These are phyloP conservation scores for Mycena latifolia DNA, from an alignment of 768 basidiomycete genomes.

Conservation along the genomic window DNA sequence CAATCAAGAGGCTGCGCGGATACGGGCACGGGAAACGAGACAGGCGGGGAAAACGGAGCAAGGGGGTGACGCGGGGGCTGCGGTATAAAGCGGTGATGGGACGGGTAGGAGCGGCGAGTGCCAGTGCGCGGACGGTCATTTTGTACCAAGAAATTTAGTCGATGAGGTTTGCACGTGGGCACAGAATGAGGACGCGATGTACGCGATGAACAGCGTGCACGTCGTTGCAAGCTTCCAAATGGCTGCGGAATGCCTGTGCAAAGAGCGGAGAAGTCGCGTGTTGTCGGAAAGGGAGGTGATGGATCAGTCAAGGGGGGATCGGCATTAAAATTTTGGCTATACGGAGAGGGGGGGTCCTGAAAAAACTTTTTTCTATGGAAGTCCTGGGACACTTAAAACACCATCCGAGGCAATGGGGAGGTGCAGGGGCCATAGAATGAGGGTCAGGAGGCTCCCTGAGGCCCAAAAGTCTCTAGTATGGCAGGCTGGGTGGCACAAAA, in stretches of 20 bases:
- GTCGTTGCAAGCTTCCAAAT: conserved; percentile 3
- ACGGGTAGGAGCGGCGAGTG: background rate
- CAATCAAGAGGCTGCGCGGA: background rate
- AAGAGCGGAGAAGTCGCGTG: conserved; percentile 1
- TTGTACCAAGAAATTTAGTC: background rate
- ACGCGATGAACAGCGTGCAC: background rate
- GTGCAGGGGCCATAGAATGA: no score
- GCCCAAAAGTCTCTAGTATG: no score
- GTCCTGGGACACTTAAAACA: no score
- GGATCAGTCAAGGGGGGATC: no score
- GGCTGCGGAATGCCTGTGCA: background rate
- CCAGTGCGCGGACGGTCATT: background rate
- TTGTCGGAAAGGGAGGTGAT: background rate
- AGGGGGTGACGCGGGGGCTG: background rate
- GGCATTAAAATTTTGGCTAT: no score
- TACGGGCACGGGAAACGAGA: no score
- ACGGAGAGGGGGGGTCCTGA: no score
- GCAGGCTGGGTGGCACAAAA: no score
- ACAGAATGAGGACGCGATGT: no score
- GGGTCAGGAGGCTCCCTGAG: no score
- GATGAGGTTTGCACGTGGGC: background rate
- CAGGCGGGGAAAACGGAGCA: background rate
- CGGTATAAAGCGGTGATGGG: background rate
- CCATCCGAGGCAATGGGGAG: no score
- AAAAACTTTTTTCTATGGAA: no score